These are phyloP conservation scores for Cinchona pubescens DNA, from an alignment of 257 asterid genomes.

Conservation along the genomic window DNA sequence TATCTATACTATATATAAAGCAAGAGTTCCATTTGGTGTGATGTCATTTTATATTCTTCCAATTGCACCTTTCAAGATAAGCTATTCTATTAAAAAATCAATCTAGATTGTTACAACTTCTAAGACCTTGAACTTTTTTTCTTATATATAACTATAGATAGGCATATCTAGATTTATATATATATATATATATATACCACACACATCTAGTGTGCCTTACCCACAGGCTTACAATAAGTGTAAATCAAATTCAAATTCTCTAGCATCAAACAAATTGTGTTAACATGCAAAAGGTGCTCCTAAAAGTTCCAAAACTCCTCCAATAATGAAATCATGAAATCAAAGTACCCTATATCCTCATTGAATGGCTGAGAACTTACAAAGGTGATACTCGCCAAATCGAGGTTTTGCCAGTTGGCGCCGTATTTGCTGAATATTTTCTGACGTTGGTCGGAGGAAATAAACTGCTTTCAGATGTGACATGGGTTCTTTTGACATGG, in stretches of 20 bases:
- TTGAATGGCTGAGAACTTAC: constrained; percentile 42
- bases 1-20: not conserved
- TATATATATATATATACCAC: no score
- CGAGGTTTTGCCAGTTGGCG: constrained; percentile 86
- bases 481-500: constrained; percentile 95
- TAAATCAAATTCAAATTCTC: not conserved
- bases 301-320: not conserved
- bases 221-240: no score
- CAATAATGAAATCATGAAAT: not conserved
- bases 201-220: no score
- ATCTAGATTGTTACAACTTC: no score
- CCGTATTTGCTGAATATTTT: constrained; percentile 75
- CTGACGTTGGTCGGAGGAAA: constrained; percentile 89
- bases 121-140: no score
- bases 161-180: no score
- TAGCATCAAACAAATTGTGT: not conserved
- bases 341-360: not conserved
- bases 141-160: no score
- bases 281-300: not conserved
- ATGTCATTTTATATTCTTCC: no score
- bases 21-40: no score
- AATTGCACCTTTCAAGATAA: no score
- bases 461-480: constrained; percentile 95
- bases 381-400: constrained; percentile 95
- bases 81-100: no score